phyloP scores from a whole-genome alignment of 2,329 filamentous ascomycete genomes.

The Aspergillus awamori region DNA sequence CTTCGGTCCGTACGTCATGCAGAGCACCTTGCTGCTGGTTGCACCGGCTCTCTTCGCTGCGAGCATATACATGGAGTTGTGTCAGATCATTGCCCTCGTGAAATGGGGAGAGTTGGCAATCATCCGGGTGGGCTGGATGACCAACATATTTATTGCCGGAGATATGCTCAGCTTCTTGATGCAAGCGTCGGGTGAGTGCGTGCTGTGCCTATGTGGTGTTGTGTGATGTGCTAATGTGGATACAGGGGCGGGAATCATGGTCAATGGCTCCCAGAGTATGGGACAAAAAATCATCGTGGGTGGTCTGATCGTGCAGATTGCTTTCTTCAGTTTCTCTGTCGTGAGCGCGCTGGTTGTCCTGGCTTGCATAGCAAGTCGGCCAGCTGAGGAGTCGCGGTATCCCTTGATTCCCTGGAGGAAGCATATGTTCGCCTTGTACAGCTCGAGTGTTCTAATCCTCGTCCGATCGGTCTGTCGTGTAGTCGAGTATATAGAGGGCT shows the following conservation, averaged over 20 bases:
- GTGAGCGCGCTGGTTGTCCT: slow-evolving; percentile 16
- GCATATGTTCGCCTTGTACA: too few species aligned
- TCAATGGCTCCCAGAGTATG: slow-evolving; percentile 17
- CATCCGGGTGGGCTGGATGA: slow-evolving; percentile 29
- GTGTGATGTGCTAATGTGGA: not conserved
- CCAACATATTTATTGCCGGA: slow-evolving; percentile 33
- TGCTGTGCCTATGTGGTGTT: not conserved
- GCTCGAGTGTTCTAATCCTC: too few species aligned
- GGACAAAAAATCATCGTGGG: slow-evolving; percentile 33
- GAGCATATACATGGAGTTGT: slow-evolving; percentile 33
- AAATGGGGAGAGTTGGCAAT: slow-evolving; percentile 25
- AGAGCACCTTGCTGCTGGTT: slow-evolving; percentile 31
- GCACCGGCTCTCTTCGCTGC: slow-evolving; percentile 31
- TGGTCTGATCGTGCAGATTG: slow-evolving; percentile 34
- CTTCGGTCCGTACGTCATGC: slow-evolving; percentile 30
- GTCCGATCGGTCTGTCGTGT: too few species aligned
- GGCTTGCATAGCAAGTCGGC: too few species aligned
- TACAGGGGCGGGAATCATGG: slow-evolving; percentile 30
- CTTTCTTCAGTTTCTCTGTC: slow-evolving; percentile 37
- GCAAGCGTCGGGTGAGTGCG: slow-evolving; percentile 30
- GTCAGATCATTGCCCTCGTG: slow-evolving; percentile 28
- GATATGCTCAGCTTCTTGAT: slow-evolving; percentile 36
- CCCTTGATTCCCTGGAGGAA: too few species aligned
- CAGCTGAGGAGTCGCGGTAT: too few species aligned
- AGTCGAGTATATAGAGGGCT: too few species aligned